Percentiles rank a stretch among this genome's conserved stretches.
These are phyloP conservation scores for Alternaria alternata DNA, from an alignment of 2,329 filamentous ascomycete genomes.

Conservation along the genomic window DNA sequence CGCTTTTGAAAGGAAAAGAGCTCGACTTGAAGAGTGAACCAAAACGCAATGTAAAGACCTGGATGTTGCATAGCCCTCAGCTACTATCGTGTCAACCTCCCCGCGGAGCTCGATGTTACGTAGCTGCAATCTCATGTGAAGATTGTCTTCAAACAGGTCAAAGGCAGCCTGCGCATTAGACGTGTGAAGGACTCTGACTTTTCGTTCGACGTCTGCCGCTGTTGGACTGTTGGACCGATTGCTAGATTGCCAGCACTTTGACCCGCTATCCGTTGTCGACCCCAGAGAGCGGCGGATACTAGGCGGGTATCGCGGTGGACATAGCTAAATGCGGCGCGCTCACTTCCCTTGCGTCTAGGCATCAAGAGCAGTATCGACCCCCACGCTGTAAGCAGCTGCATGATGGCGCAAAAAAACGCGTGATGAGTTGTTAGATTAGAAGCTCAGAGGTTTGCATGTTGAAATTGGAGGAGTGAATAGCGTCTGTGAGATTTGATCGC, in stretches of 20 bases:
- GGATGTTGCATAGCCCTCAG: not conserved
- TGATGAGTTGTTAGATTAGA: conserved; percentile 1
- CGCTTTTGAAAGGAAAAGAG: not conserved
- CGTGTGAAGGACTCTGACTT: not conserved
- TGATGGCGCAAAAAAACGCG: conserved; percentile 39
- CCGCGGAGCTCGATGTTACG: not conserved
- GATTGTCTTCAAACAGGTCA: not conserved
- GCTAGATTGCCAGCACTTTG: conserved; percentile 7
- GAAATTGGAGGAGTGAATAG: conserved; percentile 10
- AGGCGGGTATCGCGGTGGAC: conserved; percentile 20
- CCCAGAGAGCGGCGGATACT: conserved; percentile 13
- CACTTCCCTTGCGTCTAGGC: conserved; percentile 5
- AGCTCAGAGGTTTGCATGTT: not conserved
- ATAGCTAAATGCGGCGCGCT: conserved; percentile 6
- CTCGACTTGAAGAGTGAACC: not conserved
- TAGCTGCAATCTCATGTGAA: not conserved
- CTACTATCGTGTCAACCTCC: not conserved
- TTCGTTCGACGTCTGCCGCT: not conserved
- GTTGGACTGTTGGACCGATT: not conserved
- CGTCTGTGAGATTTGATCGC: conserved; percentile 10
- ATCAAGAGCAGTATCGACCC: conserved; percentile 14
- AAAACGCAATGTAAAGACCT: not conserved
- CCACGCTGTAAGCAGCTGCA: conserved; percentile 24
- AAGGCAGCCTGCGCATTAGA: not conserved
- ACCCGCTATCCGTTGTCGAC: conserved; percentile 7